A percentile compares a stretch with the other conserved stretches of the same genome.
These are phyloP conservation scores for Phlebiopsis gigantea DNA, from an alignment of 768 basidiomycete species.

Conservation along the genomic window DNA sequence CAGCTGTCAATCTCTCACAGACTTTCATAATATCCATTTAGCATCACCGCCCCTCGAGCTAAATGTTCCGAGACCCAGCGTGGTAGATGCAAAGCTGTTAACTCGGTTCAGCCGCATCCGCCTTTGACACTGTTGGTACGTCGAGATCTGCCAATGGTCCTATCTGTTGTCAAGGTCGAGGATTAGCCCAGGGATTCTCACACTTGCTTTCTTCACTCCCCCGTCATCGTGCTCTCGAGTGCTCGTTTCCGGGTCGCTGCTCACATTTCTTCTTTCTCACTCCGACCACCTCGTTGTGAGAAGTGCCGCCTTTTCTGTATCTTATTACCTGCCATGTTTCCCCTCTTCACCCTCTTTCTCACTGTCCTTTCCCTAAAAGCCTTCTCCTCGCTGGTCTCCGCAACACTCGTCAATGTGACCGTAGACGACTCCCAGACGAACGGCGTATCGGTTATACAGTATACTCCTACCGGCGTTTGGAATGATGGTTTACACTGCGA, in stretches of 20 bases:
- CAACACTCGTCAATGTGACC: slow-evolving; percentile 32
- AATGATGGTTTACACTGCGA: slow-evolving; percentile 22
- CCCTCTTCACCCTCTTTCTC: neutral
- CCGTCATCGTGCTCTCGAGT: neutral
- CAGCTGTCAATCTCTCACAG: too few relatives aligned
- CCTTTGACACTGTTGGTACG: neutral
- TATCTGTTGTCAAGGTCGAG: neutral
- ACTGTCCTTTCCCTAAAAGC: neutral
- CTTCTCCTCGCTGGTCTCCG: neutral
- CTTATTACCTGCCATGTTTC: neutral
- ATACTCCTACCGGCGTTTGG: slow-evolving; percentile 32
- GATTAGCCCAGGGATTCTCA: neutral
- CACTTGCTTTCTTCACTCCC: neutral
- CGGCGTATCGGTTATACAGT: slow-evolving; percentile 24
- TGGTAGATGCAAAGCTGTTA: neutral
- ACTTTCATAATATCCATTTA: too few relatives aligned
- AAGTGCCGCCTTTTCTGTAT: too few relatives aligned
- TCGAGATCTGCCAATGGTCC: neutral
- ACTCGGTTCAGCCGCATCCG: neutral
- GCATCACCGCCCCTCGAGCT: too few relatives aligned
- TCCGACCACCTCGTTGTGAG: neutral
- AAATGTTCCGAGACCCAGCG: neutral
- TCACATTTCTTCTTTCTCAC: neutral
- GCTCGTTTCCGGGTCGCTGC: neutral
- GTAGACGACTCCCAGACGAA: slow-evolving; percentile 37